Evolutionary conservation across 73 alveolate genomes (phyloP).

Genomic region (Paramecium octaurelia): DNA sequence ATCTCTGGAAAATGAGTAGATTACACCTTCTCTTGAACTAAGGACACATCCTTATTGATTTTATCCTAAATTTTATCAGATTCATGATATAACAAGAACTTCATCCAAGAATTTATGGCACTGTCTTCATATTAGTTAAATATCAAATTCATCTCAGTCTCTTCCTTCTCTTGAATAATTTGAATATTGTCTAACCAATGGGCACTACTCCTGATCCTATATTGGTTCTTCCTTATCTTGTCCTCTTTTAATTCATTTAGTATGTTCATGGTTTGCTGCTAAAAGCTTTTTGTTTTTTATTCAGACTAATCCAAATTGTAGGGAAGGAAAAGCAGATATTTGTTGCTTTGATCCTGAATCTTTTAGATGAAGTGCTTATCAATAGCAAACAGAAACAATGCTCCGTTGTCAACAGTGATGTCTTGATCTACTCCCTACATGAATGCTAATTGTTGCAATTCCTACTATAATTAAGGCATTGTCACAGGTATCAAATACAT

Average conservation of each 20-base stretch:
- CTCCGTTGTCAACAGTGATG: constrained; percentile 25
- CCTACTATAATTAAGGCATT: constrained; percentile 7
- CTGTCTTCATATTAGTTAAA: constrained; percentile 21
- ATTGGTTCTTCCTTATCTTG: background rate
- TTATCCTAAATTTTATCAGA: constrained; percentile 25
- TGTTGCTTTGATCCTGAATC: background rate
- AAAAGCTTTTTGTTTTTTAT: background rate
- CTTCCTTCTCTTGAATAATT: background rate
- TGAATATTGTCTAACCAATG: constrained; percentile 30
- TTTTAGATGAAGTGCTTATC: background rate
- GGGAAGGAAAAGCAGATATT: background rate
- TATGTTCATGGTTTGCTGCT: background rate
- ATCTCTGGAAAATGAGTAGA: constrained; percentile 25
- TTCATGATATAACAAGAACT: constrained; percentile 2
- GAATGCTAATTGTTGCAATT: background rate
- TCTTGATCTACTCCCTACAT: background rate
- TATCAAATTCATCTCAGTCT: background rate
- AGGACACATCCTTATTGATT: constrained; percentile 15
- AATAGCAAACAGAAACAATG: constrained; percentile 34
- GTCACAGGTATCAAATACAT: constrained; percentile 17
- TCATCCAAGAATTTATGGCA: constrained; percentile 33
- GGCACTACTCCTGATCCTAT: constrained; percentile 37
- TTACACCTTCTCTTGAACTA: constrained; percentile 9
- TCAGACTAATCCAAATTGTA: constrained; percentile 8
- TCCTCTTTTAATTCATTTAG: constrained; percentile 33